A percentile compares a stretch with the other conserved stretches of the same genome.
Conservation (phyloP, 306 rosid genomes). For the Sindora glabra region DNA sequence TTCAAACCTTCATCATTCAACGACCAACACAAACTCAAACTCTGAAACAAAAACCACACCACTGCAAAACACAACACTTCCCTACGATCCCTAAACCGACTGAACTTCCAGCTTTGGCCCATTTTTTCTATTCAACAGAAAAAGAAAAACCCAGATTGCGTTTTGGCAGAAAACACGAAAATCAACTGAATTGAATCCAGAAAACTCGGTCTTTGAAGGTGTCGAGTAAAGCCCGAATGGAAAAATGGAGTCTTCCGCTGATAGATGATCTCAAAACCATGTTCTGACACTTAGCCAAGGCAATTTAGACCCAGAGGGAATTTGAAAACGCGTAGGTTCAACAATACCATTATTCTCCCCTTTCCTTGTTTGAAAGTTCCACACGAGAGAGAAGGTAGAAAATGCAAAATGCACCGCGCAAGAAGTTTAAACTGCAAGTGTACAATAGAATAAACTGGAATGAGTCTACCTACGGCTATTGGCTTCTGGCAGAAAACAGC, state of each 20-base stretch:
- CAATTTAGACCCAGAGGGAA: constrained; percentile 19
- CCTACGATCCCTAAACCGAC: constrained; percentile 27
- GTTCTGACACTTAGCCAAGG: constrained; percentile 18
- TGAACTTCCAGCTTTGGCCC: constrained; percentile 34
- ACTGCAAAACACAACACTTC: constrained; percentile 17
- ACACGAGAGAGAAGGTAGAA: background rate
- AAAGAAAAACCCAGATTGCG: constrained; percentile 14
- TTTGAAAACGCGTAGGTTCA: constrained; percentile 74
- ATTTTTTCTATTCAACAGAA: constrained; percentile 19
- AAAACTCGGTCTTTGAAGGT: constrained; percentile 7
- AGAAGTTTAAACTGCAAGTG: too few relatives aligned
- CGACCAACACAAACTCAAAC: constrained; percentile 48
- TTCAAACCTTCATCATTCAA: constrained; percentile 74
- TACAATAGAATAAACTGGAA: too few relatives aligned
- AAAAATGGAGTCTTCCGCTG: background rate
- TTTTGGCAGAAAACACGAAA: constrained; percentile 8
- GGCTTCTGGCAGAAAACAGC: too few relatives aligned
- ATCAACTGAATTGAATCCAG: background rate
- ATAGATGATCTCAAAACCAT: constrained; percentile 15
- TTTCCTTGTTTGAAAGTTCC: background rate
- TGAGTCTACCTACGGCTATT: too few relatives aligned
- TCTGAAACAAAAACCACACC: constrained; percentile 36
- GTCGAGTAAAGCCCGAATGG: background rate
- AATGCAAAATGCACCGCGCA: too few relatives aligned
- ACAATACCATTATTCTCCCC: too few relatives aligned